Evolutionary conservation across 148 eudicot genomes (phyloP), one percentile per base, ranked within the genome.

Genomic region (Polygonum aviculare): DNA sequence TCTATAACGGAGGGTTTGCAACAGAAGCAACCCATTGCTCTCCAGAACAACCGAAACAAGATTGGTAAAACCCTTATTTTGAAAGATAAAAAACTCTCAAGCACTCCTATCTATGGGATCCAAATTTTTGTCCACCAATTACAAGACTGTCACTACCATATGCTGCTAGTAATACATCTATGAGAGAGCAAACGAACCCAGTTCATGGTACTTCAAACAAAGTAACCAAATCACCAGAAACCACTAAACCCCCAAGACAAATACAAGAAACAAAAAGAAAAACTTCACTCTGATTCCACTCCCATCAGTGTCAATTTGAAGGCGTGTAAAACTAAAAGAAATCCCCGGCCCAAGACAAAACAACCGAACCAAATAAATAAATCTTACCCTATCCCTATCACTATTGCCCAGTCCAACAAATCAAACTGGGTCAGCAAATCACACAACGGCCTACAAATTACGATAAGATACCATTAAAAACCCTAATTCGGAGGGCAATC

Each of bases 1-100:
- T 86, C 88, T 69, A 84, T 78, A 33, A 89, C 85, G 63, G 86
- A 87, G 52, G 93, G 90, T 88, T 67, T 94, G 82, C 98, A 83
- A 83, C 97, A 90, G 81, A 78, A 55, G 82, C 88, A 85, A 36
- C 93, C 97, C 97, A 91, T 91, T 75, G 55, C 75, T 48, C 35
- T 72, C 52, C 75, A 72, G 54, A 72, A 72, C 4, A 45, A 9
- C 54, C 54, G 19, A 72, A 45, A 19, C 33, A 72, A 48, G 75
- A 72, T 19, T 48, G 75, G 44, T 15, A 72, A 72, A 48, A 72
- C 52, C 54, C 54, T 48, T 48, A 72, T 41, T 41, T 41, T 41
- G 75, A 41, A 10, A 21, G 16, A 72, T 12, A 72, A 48, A 12
- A 31, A 19, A 12, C 75, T 7, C 75, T 44, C 14, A 19, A 72